Percentiles rank a stretch among this genome's conserved stretches.
These are phyloP conservation scores for Aspergillus pseudoterreus DNA, from an alignment of 2,329 filamentous ascomycete genomes.

Conservation along the genomic window DNA sequence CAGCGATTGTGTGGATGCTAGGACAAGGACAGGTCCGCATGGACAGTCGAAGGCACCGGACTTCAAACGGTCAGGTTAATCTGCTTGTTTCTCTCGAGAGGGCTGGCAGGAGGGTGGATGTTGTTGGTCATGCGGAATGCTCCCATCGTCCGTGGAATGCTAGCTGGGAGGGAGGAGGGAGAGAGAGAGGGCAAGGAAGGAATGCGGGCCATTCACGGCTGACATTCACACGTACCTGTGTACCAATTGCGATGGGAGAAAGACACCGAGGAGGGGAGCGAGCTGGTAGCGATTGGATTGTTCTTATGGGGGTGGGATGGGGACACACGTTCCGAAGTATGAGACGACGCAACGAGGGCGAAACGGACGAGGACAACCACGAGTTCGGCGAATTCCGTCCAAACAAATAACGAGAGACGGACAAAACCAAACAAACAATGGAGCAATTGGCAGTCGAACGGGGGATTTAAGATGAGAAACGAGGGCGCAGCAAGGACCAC, in stretches of 20 bases:
- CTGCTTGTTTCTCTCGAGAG: constrained; percentile 1
- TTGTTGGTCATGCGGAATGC: constrained; percentile 9
- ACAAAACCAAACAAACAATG: constrained; percentile 1
- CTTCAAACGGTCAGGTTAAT: neutral
- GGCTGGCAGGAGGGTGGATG: constrained; percentile 11
- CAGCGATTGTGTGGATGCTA: no score
- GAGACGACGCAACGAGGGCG: constrained; percentile 6
- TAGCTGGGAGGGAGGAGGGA: constrained; percentile 16
- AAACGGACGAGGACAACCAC: constrained; percentile 11
- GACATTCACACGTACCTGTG: constrained; percentile 18
- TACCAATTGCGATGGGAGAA: neutral
- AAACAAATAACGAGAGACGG: constrained; percentile 2
- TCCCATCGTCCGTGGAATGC: constrained; percentile 25
- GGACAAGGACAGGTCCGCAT: neutral
- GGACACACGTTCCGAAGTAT: constrained; percentile 3
- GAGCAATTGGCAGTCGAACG: neutral
- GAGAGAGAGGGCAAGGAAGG: constrained; percentile 16
- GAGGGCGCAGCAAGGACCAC: constrained; percentile 9
- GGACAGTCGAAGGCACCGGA: neutral
- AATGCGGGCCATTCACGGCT: constrained; percentile 27
- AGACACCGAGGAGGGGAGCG: constrained; percentile 7
- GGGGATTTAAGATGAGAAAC: neutral
- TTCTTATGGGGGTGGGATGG: constrained; percentile 8
- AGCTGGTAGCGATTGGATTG: neutral
- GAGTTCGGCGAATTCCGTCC: constrained; percentile 17